Evolutionary conservation across 106 monocot species (phyloP).

Genomic region (Ottelia alismoides): DNA sequence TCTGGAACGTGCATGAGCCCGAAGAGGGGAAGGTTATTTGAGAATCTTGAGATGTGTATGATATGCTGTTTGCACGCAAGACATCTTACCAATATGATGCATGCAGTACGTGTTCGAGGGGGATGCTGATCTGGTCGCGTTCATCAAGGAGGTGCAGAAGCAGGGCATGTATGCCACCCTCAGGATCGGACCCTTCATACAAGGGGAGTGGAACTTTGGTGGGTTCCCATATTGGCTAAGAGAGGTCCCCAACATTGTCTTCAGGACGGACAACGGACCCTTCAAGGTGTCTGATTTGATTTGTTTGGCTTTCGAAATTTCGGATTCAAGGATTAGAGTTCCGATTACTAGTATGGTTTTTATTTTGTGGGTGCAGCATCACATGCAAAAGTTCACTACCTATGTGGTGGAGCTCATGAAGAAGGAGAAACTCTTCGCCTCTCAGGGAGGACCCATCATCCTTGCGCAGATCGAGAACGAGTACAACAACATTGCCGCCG

Average conservation of each 20-base stretch:
- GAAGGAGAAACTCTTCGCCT: conserved; percentile 47
- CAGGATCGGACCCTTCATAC: conserved; percentile 80
- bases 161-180: conserved; percentile 45
- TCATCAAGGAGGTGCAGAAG: conserved; percentile 57
- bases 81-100: background rate
- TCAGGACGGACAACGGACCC: conserved; percentile 64
- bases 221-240: conserved; percentile 88
- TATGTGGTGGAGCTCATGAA: conserved; percentile 46
- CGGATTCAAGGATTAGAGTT: background rate
- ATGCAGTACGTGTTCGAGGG: conserved; percentile 79
- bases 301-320: no score
- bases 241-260: conserved; percentile 52
- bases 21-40: conserved; percentile 38
- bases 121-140: conserved; percentile 53
- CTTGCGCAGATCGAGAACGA: conserved; percentile 88
- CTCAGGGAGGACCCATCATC: conserved; percentile 70
- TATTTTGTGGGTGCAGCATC: conserved; percentile 22
- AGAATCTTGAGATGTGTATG: background rate
- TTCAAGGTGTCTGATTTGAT: conserved; percentile 46
- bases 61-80: background rate
- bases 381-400: conserved; percentile 43
- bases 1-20: conserved; percentile 75
- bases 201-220: conserved; percentile 82
- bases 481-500: conserved; percentile 48
- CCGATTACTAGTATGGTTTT: background rate